Conservation (phyloP, 768 basidiomycete species). For the Hypholoma fasciculare region DNA sequence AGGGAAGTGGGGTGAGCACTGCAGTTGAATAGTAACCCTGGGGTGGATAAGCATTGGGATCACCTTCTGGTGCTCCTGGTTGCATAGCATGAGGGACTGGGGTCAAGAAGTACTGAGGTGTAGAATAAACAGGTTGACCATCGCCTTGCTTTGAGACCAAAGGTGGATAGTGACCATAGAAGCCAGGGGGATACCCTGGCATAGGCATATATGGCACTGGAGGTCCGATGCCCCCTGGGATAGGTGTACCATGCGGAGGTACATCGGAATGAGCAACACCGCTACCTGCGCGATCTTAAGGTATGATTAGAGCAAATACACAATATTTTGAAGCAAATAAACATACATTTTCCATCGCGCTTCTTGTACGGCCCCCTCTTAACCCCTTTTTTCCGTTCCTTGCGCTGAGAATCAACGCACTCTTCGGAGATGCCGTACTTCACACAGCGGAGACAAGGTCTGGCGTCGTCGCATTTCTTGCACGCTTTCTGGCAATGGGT, state of each 20-base stretch:
- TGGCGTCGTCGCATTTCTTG: constrained; percentile 90
- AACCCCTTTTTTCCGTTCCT: constrained; percentile 87
- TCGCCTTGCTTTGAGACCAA: constrained; percentile 52
- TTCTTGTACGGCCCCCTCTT: constrained; percentile 94
- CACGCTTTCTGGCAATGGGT: constrained; percentile 90
- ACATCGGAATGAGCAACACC: constrained; percentile 43
- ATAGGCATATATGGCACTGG: constrained; percentile 48
- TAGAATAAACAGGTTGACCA: constrained; percentile 48
- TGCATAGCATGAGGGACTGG: constrained; percentile 42
- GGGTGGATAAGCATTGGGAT: constrained; percentile 29
- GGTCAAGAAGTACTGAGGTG: constrained; percentile 46
- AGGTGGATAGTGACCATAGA: constrained; percentile 56
- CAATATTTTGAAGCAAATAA: not conserved
- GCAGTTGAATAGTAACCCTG: constrained; percentile 24
- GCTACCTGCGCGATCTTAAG: constrained; percentile 59
- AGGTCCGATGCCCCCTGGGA: constrained; percentile 40
- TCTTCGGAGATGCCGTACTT: constrained; percentile 87
- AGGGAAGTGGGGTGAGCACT: constrained; percentile 19
- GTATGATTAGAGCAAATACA: constrained; percentile 36
- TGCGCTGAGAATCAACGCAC: constrained; percentile 88
- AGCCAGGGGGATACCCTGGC: constrained; percentile 52
- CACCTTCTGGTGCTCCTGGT: constrained; percentile 38
- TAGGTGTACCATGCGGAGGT: constrained; percentile 40
- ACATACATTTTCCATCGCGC: constrained; percentile 87
- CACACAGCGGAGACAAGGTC: constrained; percentile 91